A percentile compares a stretch with the other conserved stretches of the same genome.
Conservation (phyloP, 129 eudicot species). For the Artemisia tridentata region DNA sequence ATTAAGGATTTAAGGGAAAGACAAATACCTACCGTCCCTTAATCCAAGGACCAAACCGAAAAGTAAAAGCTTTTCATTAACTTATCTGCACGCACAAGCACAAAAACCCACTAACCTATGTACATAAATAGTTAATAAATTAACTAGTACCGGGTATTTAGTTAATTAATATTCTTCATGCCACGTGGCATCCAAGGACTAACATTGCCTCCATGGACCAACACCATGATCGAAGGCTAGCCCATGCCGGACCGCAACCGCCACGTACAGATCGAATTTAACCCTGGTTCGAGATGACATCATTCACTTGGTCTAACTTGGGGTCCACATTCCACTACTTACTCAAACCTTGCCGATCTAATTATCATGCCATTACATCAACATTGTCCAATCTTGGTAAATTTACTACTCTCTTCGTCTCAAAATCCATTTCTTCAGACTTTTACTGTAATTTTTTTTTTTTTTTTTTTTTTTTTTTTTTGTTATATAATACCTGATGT, state of each 20-base stretch:
- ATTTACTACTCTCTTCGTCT: not conserved
- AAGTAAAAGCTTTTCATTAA: slow-evolving; percentile 43
- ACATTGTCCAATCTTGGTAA: slow-evolving; percentile 8
- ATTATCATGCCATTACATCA: slow-evolving; percentile 16
- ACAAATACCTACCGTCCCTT: slow-evolving; percentile 11
- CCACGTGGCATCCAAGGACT: slow-evolving; percentile 18
- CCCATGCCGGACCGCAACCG: slow-evolving; percentile 50
- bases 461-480: too few relatives aligned
- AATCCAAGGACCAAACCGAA: slow-evolving; percentile 23
- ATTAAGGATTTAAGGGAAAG: not conserved
- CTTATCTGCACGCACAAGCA: slow-evolving; percentile 55
- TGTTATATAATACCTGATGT: too few relatives aligned
- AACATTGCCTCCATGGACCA: slow-evolving; percentile 28
- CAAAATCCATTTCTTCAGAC: too few relatives aligned
- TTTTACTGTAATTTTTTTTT: too few relatives aligned
- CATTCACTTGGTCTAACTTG: slow-evolving; percentile 18
- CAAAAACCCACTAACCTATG: slow-evolving; percentile 23
- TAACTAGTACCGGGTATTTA: too few relatives aligned
- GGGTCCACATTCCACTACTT: slow-evolving; percentile 49
- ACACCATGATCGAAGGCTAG: slow-evolving; percentile 37
- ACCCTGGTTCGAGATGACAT: slow-evolving; percentile 27
- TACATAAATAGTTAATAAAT: not conserved
- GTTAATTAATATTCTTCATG: not conserved
- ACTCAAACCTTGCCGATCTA: slow-evolving; percentile 4
- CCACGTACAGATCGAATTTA: slow-evolving; percentile 28